phyloP scores from a whole-genome alignment of 768 basidiomycete species.

The Termitomyces sp. region DNA sequence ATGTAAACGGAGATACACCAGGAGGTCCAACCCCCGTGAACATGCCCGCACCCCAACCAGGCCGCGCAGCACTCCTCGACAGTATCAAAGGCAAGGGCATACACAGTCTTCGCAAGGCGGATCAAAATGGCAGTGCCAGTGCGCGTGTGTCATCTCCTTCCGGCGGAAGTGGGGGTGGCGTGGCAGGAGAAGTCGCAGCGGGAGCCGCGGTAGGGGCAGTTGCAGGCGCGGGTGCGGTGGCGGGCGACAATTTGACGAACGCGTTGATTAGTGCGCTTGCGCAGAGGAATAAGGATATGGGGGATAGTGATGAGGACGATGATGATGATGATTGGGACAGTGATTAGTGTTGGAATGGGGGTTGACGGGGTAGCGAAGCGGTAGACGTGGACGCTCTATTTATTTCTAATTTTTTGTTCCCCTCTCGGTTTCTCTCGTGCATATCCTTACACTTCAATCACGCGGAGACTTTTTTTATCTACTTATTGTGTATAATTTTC shows the following conservation, averaged over 20 bases:
- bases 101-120: constrained; percentile 10
- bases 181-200: constrained; percentile 35
- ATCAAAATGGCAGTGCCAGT: background rate
- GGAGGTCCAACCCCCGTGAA: constrained; percentile 20
- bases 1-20: background rate
- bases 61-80: constrained; percentile 29
- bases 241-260: constrained; percentile 67
- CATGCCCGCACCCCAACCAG: constrained; percentile 52
- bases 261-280: constrained; percentile 77
- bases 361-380: background rate
- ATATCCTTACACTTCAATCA: background rate
- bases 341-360: constrained; percentile 23
- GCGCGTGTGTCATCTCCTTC: background rate
- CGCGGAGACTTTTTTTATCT: no score
- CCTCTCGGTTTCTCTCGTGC: background rate
- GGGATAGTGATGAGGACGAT: constrained; percentile 24
- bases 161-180: constrained; percentile 23
- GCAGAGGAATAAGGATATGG: constrained; percentile 70
- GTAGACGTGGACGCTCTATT: background rate
- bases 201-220: constrained; percentile 31
- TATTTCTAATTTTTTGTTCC: background rate
- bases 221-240: constrained; percentile 27
- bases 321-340: constrained; percentile 62
- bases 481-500: no score
- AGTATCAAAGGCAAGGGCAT: constrained; percentile 12